Evolutionary conservation across 768 basidiomycete species (phyloP), one percentile per base, ranked within the genome.

Genomic region (Coprinopsis sp.): DNA sequence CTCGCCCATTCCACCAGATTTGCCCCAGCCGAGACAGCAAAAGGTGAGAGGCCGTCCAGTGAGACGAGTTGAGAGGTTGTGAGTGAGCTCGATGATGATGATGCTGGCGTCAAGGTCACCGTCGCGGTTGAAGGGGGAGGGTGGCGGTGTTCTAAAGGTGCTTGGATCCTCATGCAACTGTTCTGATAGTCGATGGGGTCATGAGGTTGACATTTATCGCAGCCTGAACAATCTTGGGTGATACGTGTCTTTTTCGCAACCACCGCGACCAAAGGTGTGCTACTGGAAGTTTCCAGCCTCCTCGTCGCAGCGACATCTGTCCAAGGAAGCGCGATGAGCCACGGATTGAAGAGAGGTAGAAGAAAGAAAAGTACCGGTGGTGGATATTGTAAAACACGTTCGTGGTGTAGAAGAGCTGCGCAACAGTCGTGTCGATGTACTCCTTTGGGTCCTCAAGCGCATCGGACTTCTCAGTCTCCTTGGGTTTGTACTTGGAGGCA

Each of bases 71-170:
- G 88, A 91, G 38, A 97, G 69, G 50, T 95, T 95, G 64, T 99
- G 95, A 42, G 76, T 70, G 53, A 87, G 60, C 64, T 94, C 91
- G 64, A 92, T 91, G 48, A 97, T 92, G 54, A 96, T 92, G 49
- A 99, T 98, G 27, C 94, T 95, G 31, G 91, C 91, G 65, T 99
- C 95, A 30, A 97, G 74, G 56, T 96, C 93, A 22, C 95, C 95
- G 57, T 99, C 95, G 16, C 93, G 76, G 71, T 86, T n/a, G n/a
- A n/a, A n/a, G n/a, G n/a, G n/a, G 96, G 2, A 95, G 95, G 19
- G 77, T 71, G 6, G 83, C 87, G 1, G 89, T 90, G 65, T 91
- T 87, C 95, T 95, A 99, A 36, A 93, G 72, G 68, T 94, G 94
- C 93, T n/a, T n/a, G n/a, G n/a, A 94, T 97, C 54, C 94, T 78